Evolutionary conservation across 2,329 filamentous ascomycete genomes (phyloP).

Genomic region (Hypoxylon sp.): DNA sequence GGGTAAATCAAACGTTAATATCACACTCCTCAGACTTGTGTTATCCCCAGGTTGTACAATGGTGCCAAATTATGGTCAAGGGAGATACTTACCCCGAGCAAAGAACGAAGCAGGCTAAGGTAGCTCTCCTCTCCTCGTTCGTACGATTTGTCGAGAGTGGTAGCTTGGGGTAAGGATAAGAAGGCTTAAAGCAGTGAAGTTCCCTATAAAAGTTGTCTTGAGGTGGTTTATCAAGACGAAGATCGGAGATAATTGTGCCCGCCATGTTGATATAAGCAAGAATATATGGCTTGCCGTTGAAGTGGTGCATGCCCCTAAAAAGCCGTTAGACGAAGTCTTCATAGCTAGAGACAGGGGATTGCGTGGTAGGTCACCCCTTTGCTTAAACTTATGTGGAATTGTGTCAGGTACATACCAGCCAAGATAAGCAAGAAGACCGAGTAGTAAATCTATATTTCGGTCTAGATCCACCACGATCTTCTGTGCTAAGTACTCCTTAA

Average conservation of each 20-base stretch:
- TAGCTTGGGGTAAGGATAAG: conserved; percentile 38
- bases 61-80: not conserved
- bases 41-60: not conserved
- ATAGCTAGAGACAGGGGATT: not conserved
- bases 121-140: conserved; percentile 54
- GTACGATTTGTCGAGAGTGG: conserved; percentile 46
- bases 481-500: conserved; percentile 63
- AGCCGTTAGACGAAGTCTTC: conserved; percentile 48
- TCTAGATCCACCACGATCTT: conserved; percentile 65
- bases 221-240: conserved; percentile 59
- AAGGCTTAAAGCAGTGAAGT: conserved; percentile 47
- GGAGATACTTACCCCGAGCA: conserved; percentile 49
- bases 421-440: conserved; percentile 64
- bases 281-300: conserved; percentile 61
- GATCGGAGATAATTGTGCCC: conserved; percentile 61
- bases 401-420: conserved; percentile 55
- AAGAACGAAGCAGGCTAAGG: conserved; percentile 51
- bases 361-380: conserved; percentile 51
- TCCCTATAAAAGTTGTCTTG: conserved; percentile 46
- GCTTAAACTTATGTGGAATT: not conserved
- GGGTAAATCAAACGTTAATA: not conserved
- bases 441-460: conserved; percentile 66
- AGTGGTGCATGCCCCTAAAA: conserved; percentile 50
- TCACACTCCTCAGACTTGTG: not conserved
- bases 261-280: conserved; percentile 62